phyloP scores from a whole-genome alignment of 2,329 filamentous ascomycete species.

The Thelonectria blattea region DNA sequence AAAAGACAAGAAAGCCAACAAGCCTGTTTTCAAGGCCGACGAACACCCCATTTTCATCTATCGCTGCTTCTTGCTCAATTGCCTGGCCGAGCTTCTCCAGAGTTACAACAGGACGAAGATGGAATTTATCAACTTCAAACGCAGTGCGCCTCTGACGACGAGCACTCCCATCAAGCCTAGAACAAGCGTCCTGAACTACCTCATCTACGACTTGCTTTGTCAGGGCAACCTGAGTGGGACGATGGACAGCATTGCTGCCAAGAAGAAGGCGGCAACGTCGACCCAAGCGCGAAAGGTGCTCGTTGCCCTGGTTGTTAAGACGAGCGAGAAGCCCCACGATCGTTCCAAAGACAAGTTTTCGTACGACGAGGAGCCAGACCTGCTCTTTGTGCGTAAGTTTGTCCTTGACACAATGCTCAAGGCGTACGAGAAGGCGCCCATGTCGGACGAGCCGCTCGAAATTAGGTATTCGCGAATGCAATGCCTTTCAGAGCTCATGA shows the following conservation, averaged over 20 bases:
- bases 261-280: conserved; percentile 87
- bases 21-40: conserved; percentile 84
- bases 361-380: conserved; percentile 79
- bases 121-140: conserved; percentile 99
- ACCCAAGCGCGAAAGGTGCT: conserved; percentile 85
- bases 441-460: conserved; percentile 80
- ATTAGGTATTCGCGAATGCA: conserved; percentile 87
- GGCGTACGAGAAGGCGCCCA: conserved; percentile 86
- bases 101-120: conserved; percentile 96
- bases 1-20: conserved; percentile 69
- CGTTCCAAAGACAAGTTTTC: conserved; percentile 64
- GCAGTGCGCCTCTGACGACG: conserved; percentile 82
- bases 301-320: conserved; percentile 86
- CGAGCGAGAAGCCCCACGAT: conserved; percentile 73
- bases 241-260: conserved; percentile 75
- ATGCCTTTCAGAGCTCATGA: conserved; percentile 88
- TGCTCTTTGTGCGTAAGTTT: conserved; percentile 92
- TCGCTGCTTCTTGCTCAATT: conserved; percentile 91
- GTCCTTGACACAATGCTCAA: conserved; percentile 92
- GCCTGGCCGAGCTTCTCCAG: conserved; percentile 85
- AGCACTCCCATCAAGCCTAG: conserved; percentile 93
- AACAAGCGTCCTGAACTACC: conserved; percentile 90
- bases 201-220: conserved; percentile 79
- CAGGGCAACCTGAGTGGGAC: conserved; percentile 67
- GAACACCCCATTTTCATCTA: conserved; percentile 97